These are phyloP conservation scores for Bryoglossum gracile DNA, from an alignment of 495 filamentous ascomycete species.

Conservation along the genomic window DNA sequence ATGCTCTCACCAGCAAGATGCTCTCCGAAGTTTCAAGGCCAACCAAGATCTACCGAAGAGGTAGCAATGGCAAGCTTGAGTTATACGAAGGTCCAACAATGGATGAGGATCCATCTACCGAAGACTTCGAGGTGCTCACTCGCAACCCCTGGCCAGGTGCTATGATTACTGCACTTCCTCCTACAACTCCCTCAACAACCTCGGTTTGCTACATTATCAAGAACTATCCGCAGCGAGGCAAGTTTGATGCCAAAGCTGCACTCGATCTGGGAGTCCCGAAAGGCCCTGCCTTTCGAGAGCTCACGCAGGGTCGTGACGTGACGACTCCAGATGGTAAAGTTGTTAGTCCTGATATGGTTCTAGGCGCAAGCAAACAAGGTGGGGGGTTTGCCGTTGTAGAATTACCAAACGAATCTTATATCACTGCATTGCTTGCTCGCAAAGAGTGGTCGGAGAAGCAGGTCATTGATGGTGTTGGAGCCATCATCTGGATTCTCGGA, in stretches of 20 bases:
- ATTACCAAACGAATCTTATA: slow-evolving; percentile 58
- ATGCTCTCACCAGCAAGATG: slow-evolving; percentile 55
- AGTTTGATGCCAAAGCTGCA: slow-evolving; percentile 64
- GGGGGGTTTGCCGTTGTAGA: slow-evolving; percentile 75
- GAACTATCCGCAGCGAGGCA: slow-evolving; percentile 65
- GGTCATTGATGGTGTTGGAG: slow-evolving; percentile 58
- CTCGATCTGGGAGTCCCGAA: slow-evolving; percentile 47
- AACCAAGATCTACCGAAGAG: slow-evolving; percentile 61
- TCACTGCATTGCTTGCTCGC: slow-evolving; percentile 57
- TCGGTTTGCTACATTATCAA: slow-evolving; percentile 83
- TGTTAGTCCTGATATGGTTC: slow-evolving; percentile 49
- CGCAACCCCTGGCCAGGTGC: slow-evolving; percentile 80
- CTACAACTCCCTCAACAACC: slow-evolving; percentile 51
- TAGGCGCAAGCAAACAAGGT: slow-evolving; percentile 34
- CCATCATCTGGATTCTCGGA: slow-evolving; percentile 77
- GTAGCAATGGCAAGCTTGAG: slow-evolving; percentile 56
- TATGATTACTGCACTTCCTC: slow-evolving; percentile 52
- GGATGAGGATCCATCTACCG: slow-evolving; percentile 37
- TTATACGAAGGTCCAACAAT: slow-evolving; percentile 60
- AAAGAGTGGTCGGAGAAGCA: slow-evolving; percentile 63
- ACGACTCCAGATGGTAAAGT: slow-evolving; percentile 43
- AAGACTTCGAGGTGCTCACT: slow-evolving; percentile 66
- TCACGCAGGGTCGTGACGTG: slow-evolving; percentile 46
- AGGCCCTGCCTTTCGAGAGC: slow-evolving; percentile 40
- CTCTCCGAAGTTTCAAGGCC: slow-evolving; percentile 60